Percentiles rank a stretch among this genome's conserved stretches.
Evolutionary conservation across 352 stramenopile species (phyloP).

Genomic region (Hyaloperonospora arabidopsidis): DNA sequence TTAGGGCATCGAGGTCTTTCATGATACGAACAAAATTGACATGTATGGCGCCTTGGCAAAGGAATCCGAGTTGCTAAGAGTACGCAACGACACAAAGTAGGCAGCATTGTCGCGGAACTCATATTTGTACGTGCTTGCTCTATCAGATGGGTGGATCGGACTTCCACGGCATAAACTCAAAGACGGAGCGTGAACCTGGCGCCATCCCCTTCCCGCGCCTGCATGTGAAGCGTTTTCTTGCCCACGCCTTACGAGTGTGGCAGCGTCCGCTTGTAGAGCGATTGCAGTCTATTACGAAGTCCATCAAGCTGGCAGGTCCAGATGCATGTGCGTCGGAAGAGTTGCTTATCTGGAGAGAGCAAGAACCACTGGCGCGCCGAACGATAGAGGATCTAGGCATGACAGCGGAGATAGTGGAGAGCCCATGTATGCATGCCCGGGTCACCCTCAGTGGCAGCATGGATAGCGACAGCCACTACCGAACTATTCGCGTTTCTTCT

Average conservation of each 20-base stretch:
- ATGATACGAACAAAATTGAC: slow-evolving; percentile 75
- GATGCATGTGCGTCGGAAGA: slow-evolving; percentile 16
- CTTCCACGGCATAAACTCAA: slow-evolving; percentile 75
- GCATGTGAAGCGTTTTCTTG: slow-evolving; percentile 65
- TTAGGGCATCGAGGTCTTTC: slow-evolving; percentile 77
- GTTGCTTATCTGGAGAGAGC: slow-evolving; percentile 52
- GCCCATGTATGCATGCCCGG: slow-evolving; percentile 2
- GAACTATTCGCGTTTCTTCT: slow-evolving; percentile 23
- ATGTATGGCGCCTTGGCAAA: slow-evolving; percentile 69
- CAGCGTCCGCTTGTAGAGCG: slow-evolving; percentile 44
- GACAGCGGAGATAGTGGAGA: slow-evolving; percentile 18
- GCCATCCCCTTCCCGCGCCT: slow-evolving; percentile 65
- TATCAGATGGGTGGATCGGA: slow-evolving; percentile 69
- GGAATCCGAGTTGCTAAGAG: slow-evolving; percentile 63
- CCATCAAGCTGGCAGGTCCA: slow-evolving; percentile 11
- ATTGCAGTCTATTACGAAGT: slow-evolving; percentile 30
- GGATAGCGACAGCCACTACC: slow-evolving; percentile 21
- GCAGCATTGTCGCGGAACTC: neutral
- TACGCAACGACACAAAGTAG: slow-evolving; percentile 16
- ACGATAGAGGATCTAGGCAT: slow-evolving; percentile 32
- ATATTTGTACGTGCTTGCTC: slow-evolving; percentile 4
- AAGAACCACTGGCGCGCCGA: slow-evolving; percentile 27
- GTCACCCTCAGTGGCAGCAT: slow-evolving; percentile 1
- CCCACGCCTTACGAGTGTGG: slow-evolving; percentile 62
- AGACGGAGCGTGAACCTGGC: slow-evolving; percentile 58